phyloP scores from a whole-genome alignment of 2,329 filamentous ascomycete species.

The Botrytis aclada region DNA sequence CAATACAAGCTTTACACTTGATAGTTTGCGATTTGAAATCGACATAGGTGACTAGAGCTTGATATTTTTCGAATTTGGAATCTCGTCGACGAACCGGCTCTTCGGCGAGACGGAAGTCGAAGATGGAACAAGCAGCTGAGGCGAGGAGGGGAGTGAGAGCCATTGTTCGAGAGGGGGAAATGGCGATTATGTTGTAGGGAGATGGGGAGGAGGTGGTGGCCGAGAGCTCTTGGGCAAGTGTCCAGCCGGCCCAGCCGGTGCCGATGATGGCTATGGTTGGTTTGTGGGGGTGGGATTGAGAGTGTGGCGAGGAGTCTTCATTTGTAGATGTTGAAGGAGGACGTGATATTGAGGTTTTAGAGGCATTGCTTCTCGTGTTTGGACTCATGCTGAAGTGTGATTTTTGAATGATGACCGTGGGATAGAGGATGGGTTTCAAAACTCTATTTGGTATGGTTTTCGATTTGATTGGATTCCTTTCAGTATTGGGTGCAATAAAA shows the following conservation, averaged over 20 bases:
- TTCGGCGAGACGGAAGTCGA: slow-evolving; percentile 45
- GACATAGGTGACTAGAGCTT: slow-evolving; percentile 25
- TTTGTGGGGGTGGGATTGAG: not conserved
- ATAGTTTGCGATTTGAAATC: slow-evolving; percentile 40
- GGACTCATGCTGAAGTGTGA: not conserved
- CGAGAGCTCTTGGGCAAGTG: slow-evolving; percentile 39
- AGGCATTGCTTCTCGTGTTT: not conserved
- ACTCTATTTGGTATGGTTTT: not conserved
- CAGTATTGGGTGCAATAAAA: not conserved
- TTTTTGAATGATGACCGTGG: not conserved
- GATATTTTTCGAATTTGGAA: slow-evolving; percentile 9
- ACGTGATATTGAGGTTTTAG: not conserved
- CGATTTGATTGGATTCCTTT: not conserved
- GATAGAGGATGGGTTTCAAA: not conserved
- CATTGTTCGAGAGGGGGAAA: slow-evolving; percentile 43
- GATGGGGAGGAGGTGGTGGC: slow-evolving; percentile 29
- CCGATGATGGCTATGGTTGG: slow-evolving; percentile 11
- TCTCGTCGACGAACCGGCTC: slow-evolving; percentile 38
- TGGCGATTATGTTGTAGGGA: slow-evolving; percentile 41
- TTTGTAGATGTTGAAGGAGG: not conserved
- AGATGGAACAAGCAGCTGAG: slow-evolving; percentile 44
- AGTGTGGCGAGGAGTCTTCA: not conserved
- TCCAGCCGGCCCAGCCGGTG: slow-evolving; percentile 38
- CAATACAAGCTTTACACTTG: slow-evolving; percentile 34
- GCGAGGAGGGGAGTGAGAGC: slow-evolving; percentile 46